A percentile compares a stretch with the other conserved stretches of the same genome.
phyloP scores from a whole-genome alignment of 2,329 filamentous ascomycete genomes.

The Fusarium sp. region DNA sequence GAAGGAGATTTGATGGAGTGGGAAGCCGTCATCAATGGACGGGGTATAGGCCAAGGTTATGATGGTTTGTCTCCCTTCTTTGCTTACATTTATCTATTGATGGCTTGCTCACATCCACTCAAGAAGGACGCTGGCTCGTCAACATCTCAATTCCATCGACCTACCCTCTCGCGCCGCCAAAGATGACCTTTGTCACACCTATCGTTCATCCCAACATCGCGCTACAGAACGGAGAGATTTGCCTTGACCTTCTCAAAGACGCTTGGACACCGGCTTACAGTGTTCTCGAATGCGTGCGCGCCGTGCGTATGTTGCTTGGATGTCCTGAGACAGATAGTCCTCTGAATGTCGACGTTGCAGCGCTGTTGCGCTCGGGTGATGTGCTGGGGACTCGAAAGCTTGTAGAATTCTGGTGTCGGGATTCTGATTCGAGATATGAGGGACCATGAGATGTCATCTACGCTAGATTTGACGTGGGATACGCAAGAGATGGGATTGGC shows the following conservation, averaged over 20 bases:
- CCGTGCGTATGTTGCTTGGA: conserved; percentile 72
- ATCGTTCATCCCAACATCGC: conserved; percentile 86
- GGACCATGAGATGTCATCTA: conserved; percentile 44
- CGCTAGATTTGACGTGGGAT: background rate
- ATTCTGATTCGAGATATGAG: conserved; percentile 52
- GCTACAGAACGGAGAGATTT: conserved; percentile 85
- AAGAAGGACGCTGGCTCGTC: conserved; percentile 84
- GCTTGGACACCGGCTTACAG: conserved; percentile 90
- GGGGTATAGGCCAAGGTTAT: conserved; percentile 65
- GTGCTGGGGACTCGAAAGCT: conserved; percentile 73
- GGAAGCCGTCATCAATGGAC: conserved; percentile 71
- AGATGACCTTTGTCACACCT: conserved; percentile 82
- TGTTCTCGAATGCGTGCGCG: conserved; percentile 77
- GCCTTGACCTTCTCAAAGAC: conserved; percentile 84
- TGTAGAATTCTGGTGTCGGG: conserved; percentile 75
- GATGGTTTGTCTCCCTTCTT: conserved; percentile 55
- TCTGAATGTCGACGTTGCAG: conserved; percentile 82
- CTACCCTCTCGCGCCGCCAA: conserved; percentile 84
- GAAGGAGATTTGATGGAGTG: conserved; percentile 68
- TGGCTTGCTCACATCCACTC: background rate
- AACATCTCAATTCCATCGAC: conserved; percentile 77
- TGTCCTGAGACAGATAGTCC: conserved; percentile 79
- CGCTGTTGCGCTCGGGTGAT: conserved; percentile 76
- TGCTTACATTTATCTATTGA: background rate
- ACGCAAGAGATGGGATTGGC: background rate